phyloP scores from a whole-genome alignment of 2,329 filamentous ascomycete species.

The Westerdykella sp. region DNA sequence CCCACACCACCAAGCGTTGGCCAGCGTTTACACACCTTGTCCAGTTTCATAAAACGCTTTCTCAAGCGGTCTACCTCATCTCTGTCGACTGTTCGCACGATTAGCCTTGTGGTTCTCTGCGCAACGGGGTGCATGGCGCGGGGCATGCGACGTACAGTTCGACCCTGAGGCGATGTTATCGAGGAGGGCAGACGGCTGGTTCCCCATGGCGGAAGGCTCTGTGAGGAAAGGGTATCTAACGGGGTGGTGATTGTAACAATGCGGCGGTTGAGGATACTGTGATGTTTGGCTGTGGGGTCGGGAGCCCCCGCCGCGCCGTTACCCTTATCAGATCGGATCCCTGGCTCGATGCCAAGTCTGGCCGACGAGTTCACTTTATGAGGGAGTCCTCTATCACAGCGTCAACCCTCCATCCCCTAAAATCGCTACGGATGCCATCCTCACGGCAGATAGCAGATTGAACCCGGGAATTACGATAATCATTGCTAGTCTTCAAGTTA shows the following conservation, averaged over 20 bases:
- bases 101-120: slow-evolving; percentile 25
- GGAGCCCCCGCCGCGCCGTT: slow-evolving; percentile 5
- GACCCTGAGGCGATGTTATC: slow-evolving; percentile 95
- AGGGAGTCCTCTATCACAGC: no score
- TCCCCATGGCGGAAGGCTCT: slow-evolving; percentile 42
- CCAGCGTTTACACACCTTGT: slow-evolving; percentile 62
- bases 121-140: slow-evolving; percentile 12
- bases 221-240: neutral
- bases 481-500: no score
- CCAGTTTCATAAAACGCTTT: slow-evolving; percentile 98
- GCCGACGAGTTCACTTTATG: no score
- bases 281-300: no score
- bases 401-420: no score
- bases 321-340: no score
- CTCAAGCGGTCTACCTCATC: slow-evolving; percentile 93
- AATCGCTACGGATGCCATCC: no score
- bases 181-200: slow-evolving; percentile 62
- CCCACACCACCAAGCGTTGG: slow-evolving; percentile 1
- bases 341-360: no score
- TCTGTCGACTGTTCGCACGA: slow-evolving; percentile 65
- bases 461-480: no score
- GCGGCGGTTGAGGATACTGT: slow-evolving; percentile 6
- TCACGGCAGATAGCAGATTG: no score
- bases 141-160: slow-evolving; percentile 64
- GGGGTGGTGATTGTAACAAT: slow-evolving; percentile 2